These are phyloP conservation scores for Nakazawaea peltata DNA, from an alignment of 805 yeast species.

Conservation along the genomic window DNA sequence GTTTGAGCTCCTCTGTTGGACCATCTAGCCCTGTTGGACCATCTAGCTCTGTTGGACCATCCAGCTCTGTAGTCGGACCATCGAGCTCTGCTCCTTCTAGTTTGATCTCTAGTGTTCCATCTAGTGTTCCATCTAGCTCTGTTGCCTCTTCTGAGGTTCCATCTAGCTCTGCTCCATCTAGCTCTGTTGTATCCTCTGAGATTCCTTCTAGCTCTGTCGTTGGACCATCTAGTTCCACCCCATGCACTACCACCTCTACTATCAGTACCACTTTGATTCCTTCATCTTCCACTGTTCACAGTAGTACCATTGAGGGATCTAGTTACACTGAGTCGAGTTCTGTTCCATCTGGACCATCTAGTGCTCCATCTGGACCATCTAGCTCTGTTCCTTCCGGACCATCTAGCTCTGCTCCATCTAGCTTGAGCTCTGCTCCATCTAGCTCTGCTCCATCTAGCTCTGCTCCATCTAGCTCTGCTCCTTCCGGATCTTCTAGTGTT, in stretches of 20 bases:
- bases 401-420: conserved; percentile 1
- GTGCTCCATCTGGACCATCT: background rate
- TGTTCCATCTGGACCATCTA: conserved; percentile 1
- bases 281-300: background rate
- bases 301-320: background rate
- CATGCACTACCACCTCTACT: background rate
- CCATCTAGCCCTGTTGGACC: background rate
- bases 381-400: conserved; percentile 2
- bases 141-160: too few relatives aligned
- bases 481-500: conserved; percentile 3
- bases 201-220: background rate
- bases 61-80: background rate
- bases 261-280: background rate
- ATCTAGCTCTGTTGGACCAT: background rate
- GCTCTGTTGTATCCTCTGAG: too few relatives aligned
- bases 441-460: conserved; percentile 2
- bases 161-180: conserved; percentile 1
- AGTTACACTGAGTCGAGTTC: too few relatives aligned
- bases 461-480: background rate
- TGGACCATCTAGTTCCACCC: background rate
- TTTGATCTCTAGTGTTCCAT: background rate
- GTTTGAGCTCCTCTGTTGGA: background rate
- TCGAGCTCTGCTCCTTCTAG: background rate
- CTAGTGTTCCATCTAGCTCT: background rate
- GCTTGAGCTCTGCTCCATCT: background rate